Evolutionary conservation across 345 rosid genomes (phyloP).

Genomic region (Punica granatum): DNA sequence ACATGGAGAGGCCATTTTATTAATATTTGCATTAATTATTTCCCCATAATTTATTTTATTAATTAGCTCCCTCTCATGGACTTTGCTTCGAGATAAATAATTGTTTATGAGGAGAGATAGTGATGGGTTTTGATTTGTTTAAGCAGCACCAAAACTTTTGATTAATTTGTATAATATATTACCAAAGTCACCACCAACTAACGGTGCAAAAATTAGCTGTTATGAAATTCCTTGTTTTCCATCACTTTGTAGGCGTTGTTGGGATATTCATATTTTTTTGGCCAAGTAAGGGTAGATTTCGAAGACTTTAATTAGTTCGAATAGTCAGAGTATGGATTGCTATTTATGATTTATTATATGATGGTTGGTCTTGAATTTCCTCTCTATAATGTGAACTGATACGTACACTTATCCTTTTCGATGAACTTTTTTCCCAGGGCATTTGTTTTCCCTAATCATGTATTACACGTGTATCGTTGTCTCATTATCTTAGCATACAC

Average conservation of each 20-base stretch:
- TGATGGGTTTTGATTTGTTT: constrained; percentile 14
- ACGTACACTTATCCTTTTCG: background rate
- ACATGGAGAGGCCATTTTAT: constrained; percentile 44
- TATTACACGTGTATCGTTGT: too few relatives aligned
- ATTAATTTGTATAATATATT: background rate
- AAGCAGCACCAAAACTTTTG: background rate
- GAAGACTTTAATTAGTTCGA: background rate
- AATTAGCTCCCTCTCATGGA: constrained; percentile 14
- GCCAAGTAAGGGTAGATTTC: background rate
- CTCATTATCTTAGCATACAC: too few relatives aligned
- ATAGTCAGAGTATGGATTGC: too few relatives aligned
- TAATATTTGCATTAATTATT: constrained; percentile 16
- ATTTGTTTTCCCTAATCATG: too few relatives aligned
- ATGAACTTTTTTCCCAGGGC: background rate
- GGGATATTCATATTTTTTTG: background rate
- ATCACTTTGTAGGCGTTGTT: too few relatives aligned
- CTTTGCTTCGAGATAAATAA: constrained; percentile 14
- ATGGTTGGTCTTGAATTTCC: background rate
- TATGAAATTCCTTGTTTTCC: background rate
- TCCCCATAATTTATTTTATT: constrained; percentile 10
- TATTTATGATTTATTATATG: too few relatives aligned
- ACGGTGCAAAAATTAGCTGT: background rate
- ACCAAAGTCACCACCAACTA: background rate
- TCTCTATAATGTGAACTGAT: background rate
- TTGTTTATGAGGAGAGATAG: constrained; percentile 18